A percentile compares a stretch with the other conserved stretches of the same genome.
Evolutionary conservation across 805 yeast species (phyloP).

Genomic region (Kuraishia floccosa): DNA sequence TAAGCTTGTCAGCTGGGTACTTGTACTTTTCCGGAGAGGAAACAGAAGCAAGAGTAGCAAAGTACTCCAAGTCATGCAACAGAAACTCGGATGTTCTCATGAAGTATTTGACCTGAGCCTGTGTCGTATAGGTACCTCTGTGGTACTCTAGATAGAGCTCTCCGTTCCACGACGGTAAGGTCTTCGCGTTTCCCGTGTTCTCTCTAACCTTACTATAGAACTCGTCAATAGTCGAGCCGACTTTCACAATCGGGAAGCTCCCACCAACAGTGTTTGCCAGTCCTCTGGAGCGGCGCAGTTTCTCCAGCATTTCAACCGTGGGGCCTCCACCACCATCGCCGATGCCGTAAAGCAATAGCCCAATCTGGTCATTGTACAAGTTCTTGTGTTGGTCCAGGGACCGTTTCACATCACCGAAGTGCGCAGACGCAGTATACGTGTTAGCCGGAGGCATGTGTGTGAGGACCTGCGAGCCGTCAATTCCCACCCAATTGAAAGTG

Average conservation of each 20-base stretch:
- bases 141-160: conserved; percentile 92
- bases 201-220: conserved; percentile 60
- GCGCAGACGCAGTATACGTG: conserved; percentile 88
- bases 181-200: conserved; percentile 51
- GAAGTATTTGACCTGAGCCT: conserved; percentile 72
- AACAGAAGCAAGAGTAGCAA: conserved; percentile 70
- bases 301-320: conserved; percentile 85
- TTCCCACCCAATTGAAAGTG: conserved; percentile 91
- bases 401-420: conserved; percentile 85
- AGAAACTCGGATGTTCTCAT: conserved; percentile 69
- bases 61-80: conserved; percentile 75
- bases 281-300: conserved; percentile 85
- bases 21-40: conserved; percentile 32
- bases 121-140: conserved; percentile 95
- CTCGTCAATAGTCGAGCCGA: conserved; percentile 71
- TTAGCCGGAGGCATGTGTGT: conserved; percentile 98
- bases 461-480: conserved; percentile 87
- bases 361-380: conserved; percentile 67
- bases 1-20: conserved; percentile 64
- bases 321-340: conserved; percentile 99
- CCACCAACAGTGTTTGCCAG: conserved; percentile 66
- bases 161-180: conserved; percentile 83
- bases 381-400: conserved; percentile 77
- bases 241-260: conserved; percentile 67
- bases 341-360: conserved; percentile 75